A percentile compares a stretch with the other conserved stretches of the same genome.
phyloP scores from a whole-genome alignment of 148 eudicot genomes.

The Gaultheria prostrata region DNA sequence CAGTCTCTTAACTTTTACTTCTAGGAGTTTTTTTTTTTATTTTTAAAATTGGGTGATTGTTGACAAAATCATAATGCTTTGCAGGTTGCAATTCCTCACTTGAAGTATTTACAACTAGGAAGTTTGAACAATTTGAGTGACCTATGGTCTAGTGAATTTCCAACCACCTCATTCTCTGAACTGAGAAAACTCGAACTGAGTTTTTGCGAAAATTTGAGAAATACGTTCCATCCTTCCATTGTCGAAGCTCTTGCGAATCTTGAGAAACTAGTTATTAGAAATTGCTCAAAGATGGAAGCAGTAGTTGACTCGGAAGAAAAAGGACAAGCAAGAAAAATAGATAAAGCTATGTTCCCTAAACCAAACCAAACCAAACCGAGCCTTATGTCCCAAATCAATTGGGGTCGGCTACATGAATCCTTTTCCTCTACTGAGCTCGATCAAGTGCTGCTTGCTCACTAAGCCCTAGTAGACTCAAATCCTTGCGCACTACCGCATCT shows the following conservation, averaged over 20 bases:
- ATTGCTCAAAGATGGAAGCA: not conserved
- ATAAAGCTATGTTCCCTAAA: slow-evolving; percentile 11
- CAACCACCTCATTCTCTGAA: not conserved
- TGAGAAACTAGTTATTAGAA: too few relatives aligned
- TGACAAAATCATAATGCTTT: not conserved
- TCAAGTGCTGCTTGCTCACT: too few relatives aligned
- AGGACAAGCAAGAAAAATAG: not conserved
- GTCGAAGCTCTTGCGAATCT: slow-evolving; percentile 4
- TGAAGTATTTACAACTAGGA: not conserved
- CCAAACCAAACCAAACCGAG: too few relatives aligned
- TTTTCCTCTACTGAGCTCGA: too few relatives aligned
- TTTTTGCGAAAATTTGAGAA: not conserved
- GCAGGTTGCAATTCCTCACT: not conserved
- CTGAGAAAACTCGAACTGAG: not conserved
- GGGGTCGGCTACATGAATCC: too few relatives aligned
- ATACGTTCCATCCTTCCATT: not conserved
- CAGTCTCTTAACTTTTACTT: not conserved
- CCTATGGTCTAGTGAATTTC: not conserved
- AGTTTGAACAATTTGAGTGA: not conserved
- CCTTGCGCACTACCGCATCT: too few relatives aligned
- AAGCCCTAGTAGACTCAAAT: too few relatives aligned
- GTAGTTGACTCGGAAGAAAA: not conserved
- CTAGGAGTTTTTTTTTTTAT: too few relatives aligned
- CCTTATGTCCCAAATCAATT: too few relatives aligned
- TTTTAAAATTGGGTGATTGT: not conserved